These are phyloP conservation scores for Lentithecium fluviatile DNA, from an alignment of 495 filamentous ascomycete species.

Conservation along the genomic window DNA sequence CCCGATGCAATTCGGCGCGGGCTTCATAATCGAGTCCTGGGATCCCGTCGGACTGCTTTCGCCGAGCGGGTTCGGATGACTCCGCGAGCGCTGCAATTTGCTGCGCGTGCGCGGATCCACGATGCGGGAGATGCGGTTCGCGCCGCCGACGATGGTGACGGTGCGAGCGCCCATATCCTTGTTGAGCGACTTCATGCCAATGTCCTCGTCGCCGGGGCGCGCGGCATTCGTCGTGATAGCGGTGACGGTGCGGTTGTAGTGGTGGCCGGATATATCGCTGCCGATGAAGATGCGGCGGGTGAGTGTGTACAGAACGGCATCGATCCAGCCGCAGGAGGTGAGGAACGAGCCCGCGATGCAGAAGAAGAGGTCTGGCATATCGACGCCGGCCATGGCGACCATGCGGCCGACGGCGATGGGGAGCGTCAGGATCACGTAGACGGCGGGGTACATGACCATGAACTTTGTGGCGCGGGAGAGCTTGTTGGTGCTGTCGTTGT, in stretches of 20 bases:
- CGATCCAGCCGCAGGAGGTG: conserved; percentile 70
- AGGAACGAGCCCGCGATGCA: conserved; percentile 70
- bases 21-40: conserved; percentile 26
- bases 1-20: conserved; percentile 17
- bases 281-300: conserved; percentile 56
- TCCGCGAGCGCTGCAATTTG: neutral
- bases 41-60: conserved; percentile 22
- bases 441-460: conserved; percentile 75
- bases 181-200: conserved; percentile 18
- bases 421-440: conserved; percentile 69
- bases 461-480: conserved; percentile 53
- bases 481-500: conserved; percentile 30
- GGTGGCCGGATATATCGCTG: conserved; percentile 27
- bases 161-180: conserved; percentile 24
- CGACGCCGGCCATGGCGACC: conserved; percentile 57
- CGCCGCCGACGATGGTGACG: conserved; percentile 30
- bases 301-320: conserved; percentile 68
- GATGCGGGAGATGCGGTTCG: conserved; percentile 23
- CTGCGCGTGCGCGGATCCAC: conserved; percentile 9
- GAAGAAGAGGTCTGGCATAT: conserved; percentile 60
- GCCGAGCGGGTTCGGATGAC: neutral
- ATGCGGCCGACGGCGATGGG: conserved; percentile 71
- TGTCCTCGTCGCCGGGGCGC: conserved; percentile 20
- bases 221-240: conserved; percentile 8
- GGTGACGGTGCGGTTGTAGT: conserved; percentile 10